A percentile compares a stretch with the other conserved stretches of the same genome.
These are phyloP conservation scores for Colletotrichum abscissum DNA, from an alignment of 2,329 filamentous ascomycete species.

Conservation along the genomic window DNA sequence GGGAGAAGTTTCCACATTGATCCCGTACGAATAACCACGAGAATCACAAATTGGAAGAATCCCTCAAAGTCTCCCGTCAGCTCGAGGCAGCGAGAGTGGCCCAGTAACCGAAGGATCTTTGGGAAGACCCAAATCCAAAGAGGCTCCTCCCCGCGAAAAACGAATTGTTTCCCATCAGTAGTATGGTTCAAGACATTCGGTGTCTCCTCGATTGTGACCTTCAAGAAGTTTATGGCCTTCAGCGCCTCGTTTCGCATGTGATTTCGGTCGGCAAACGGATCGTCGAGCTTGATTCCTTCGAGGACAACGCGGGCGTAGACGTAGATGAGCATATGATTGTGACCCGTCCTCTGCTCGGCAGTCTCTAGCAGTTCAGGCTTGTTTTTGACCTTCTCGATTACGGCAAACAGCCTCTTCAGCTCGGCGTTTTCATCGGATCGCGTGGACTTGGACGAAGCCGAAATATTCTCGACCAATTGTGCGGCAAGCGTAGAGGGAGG, in stretches of 20 bases:
- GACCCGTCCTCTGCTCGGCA: constrained; percentile 73
- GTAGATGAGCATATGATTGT: constrained; percentile 88
- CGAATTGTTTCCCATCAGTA: constrained; percentile 51
- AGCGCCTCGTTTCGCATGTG: constrained; percentile 69
- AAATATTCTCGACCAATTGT: constrained; percentile 85
- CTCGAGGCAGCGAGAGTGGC: constrained; percentile 59
- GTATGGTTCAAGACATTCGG: constrained; percentile 72
- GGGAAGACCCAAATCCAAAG: constrained; percentile 75
- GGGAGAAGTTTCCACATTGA: constrained; percentile 60
- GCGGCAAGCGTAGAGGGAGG: constrained; percentile 88
- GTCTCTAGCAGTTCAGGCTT: constrained; percentile 66
- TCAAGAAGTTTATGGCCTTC: constrained; percentile 83
- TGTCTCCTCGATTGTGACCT: constrained; percentile 79
- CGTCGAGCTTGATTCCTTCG: constrained; percentile 74
- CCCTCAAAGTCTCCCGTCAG: constrained; percentile 63
- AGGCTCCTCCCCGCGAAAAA: constrained; percentile 68
- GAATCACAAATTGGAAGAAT: constrained; percentile 62
- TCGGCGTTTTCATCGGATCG: constrained; percentile 76
- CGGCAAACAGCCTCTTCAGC: constrained; percentile 75
- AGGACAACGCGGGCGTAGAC: constrained; percentile 85
- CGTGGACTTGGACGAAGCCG: constrained; percentile 70
- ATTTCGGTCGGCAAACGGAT: constrained; percentile 72
- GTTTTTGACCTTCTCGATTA: constrained; percentile 66
- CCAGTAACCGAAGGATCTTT: constrained; percentile 67
- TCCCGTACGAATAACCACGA: constrained; percentile 55